These are phyloP conservation scores for Aspergillus cejpii DNA, from an alignment of 2,329 filamentous ascomycete genomes.

Conservation along the genomic window DNA sequence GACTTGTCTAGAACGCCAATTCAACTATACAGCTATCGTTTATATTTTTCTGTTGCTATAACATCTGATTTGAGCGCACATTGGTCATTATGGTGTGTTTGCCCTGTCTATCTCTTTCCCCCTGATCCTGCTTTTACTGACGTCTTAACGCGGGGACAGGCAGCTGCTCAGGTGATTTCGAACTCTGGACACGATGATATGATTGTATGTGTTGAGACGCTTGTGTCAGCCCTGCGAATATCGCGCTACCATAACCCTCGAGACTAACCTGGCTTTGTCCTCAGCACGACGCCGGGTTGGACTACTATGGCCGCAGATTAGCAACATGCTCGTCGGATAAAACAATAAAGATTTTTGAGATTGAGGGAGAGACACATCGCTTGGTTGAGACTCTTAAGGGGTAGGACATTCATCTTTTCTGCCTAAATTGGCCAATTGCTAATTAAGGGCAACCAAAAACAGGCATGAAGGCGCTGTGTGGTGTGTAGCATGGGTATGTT, in stretches of 20 bases:
- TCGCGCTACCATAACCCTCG: not conserved
- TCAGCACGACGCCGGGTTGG: conserved; percentile 93
- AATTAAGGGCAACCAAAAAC: conserved; percentile 11
- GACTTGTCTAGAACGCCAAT: not conserved
- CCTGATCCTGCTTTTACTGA: conserved; percentile 9
- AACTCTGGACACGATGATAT: conserved; percentile 96
- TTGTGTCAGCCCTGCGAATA: not conserved
- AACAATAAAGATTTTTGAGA: conserved; percentile 98
- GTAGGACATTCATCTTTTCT: conserved; percentile 44
- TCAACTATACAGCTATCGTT: not conserved
- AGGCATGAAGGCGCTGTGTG: conserved; percentile 97
- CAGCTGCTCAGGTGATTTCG: conserved; percentile 63
- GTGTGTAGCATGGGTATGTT: conserved; percentile 79
- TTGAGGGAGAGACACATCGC: conserved; percentile 85
- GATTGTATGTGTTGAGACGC: conserved; percentile 66
- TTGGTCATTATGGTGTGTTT: conserved; percentile 21
- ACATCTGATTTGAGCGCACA: not conserved
- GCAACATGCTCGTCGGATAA: conserved; percentile 97
- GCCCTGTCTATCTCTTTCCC: not conserved
- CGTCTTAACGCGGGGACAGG: conserved; percentile 38
- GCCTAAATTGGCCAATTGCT: conserved; percentile 4
- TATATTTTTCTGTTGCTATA: conserved; percentile 7
- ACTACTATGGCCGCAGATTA: conserved; percentile 94
- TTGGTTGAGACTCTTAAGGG: conserved; percentile 90
- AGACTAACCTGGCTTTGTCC: conserved; percentile 1